Evolutionary conservation across 805 yeast species (phyloP).

Genomic region (Danielia reshetovae): DNA sequence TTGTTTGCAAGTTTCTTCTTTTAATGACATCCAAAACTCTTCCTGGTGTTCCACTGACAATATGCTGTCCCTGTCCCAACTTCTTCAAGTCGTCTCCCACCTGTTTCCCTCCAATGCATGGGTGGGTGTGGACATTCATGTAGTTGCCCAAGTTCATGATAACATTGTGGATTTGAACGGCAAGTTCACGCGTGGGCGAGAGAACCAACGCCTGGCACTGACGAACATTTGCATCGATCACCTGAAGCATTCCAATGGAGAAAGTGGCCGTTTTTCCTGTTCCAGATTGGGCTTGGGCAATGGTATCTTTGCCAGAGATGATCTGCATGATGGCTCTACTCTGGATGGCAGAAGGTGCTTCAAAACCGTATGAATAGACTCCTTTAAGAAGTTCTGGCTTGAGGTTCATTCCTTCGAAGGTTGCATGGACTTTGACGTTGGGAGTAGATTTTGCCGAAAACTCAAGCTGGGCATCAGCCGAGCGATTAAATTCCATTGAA

Average conservation of each 20-base stretch:
- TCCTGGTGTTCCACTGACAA: constrained; percentile 97
- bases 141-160: constrained; percentile 82
- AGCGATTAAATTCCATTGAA: constrained; percentile 51
- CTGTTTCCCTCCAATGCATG: constrained; percentile 91
- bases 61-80: constrained; percentile 76
- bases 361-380: constrained; percentile 88
- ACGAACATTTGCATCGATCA: constrained; percentile 65
- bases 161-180: constrained; percentile 87
- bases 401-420: constrained; percentile 40
- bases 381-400: constrained; percentile 43
- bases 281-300: constrained; percentile 99
- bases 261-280: constrained; percentile 99
- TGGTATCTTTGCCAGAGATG: constrained; percentile 88
- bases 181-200: constrained; percentile 96
- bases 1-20: constrained; percentile 69
- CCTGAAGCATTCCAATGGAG: constrained; percentile 89
- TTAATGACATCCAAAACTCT: constrained; percentile 89
- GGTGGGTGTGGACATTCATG: constrained; percentile 81
- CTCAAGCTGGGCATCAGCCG: constrained; percentile 50
- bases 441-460: constrained; percentile 49
- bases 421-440: constrained; percentile 50
- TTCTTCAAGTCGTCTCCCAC: constrained; percentile 77
- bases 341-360: constrained; percentile 95
- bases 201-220: constrained; percentile 86
- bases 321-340: constrained; percentile 96